These are phyloP conservation scores for Gynochthodes officinalis DNA, from an alignment of 257 asterid genomes.

Conservation along the genomic window DNA sequence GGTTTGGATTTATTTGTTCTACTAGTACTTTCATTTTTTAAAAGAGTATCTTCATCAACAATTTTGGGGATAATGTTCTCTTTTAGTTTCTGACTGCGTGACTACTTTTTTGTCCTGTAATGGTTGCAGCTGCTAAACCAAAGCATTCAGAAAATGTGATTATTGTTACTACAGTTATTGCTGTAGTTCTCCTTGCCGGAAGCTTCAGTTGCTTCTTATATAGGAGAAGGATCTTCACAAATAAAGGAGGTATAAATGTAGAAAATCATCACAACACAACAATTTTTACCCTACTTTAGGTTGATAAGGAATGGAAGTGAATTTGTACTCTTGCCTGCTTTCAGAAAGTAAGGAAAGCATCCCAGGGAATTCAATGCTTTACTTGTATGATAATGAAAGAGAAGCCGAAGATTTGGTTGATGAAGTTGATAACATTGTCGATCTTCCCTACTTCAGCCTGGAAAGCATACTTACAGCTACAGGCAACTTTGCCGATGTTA, in stretches of 20 bases:
- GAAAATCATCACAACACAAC: not conserved
- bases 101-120: not conserved
- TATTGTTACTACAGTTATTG: conserved; percentile 12
- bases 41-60: not conserved
- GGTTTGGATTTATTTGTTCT: conserved; percentile 8
- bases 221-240: conserved; percentile 17
- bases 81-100: too few relatives aligned
- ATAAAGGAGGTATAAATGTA: conserved; percentile 15
- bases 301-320: not conserved
- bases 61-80: not conserved
- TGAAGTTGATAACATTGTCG: conserved; percentile 30
- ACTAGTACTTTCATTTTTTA: not conserved
- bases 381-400: conserved; percentile 18
- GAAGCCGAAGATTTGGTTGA: conserved; percentile 24
- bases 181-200: conserved; percentile 22
- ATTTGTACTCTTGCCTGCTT: not conserved
- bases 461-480: conserved; percentile 48
- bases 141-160: conserved; percentile 11
- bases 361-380: conserved; percentile 10
- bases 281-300: too few relatives aligned
- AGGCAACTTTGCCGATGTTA: conserved; percentile 39
- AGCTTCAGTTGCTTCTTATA: conserved; percentile 25
- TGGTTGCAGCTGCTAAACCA: not conserved
- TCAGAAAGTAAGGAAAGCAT: conserved; percentile 15
- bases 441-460: conserved; percentile 37